Conservation (phyloP, 805 yeast genomes). For the Wickerhamiella cacticola region DNA sequence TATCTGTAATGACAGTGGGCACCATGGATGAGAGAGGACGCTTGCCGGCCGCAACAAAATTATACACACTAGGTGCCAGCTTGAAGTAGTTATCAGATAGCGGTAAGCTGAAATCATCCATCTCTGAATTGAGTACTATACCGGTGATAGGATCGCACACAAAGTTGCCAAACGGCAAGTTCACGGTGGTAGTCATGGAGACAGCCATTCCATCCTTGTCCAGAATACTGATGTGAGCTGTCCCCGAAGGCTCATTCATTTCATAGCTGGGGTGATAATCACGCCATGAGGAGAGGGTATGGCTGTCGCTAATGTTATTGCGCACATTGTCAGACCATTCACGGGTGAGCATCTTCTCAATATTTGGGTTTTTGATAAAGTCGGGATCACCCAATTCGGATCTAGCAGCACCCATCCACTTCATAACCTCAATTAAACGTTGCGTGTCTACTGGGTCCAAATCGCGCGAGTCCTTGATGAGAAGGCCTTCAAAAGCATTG, state of each 20-base stretch:
- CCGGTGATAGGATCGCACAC: conserved; percentile 78
- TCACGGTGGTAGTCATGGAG: conserved; percentile 78
- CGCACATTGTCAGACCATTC: conserved; percentile 49
- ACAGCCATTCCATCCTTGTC: conserved; percentile 71
- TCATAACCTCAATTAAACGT: conserved; percentile 72
- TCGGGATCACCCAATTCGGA: conserved; percentile 69
- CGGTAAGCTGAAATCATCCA: conserved; percentile 88
- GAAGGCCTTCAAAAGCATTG: conserved; percentile 43
- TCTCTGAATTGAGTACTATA: conserved; percentile 70
- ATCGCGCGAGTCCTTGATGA: conserved; percentile 33
- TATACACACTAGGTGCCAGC: conserved; percentile 67
- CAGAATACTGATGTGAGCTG: conserved; percentile 73
- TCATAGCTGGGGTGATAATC: conserved; percentile 73
- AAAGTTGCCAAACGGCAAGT: conserved; percentile 68
- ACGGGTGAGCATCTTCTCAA: conserved; percentile 35
- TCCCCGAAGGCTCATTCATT: conserved; percentile 73
- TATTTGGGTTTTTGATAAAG: conserved; percentile 28
- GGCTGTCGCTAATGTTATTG: conserved; percentile 40
- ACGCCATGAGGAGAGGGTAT: conserved; percentile 50
- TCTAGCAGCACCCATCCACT: conserved; percentile 83
- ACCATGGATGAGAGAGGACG: conserved; percentile 78
- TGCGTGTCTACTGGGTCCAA: conserved; percentile 44
- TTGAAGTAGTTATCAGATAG: conserved; percentile 61
- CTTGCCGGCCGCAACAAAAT: conserved; percentile 60
- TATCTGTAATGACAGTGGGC: conserved; percentile 49